phyloP scores from a whole-genome alignment of 2,329 filamentous ascomycete species.

The Ciborinia camelliae region DNA sequence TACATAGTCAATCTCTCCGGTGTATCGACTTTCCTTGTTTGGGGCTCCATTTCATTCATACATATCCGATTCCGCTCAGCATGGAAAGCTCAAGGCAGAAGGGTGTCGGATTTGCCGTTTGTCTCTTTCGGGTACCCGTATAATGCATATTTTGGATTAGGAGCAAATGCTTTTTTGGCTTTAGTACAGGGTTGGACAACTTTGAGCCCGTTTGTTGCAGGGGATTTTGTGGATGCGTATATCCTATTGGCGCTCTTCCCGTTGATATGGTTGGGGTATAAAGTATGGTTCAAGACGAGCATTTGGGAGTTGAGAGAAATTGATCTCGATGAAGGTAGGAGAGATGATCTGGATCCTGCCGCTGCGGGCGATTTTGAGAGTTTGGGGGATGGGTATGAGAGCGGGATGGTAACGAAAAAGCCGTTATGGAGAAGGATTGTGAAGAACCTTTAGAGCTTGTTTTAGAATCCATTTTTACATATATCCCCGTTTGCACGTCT shows the following conservation, averaged over 20 bases:
- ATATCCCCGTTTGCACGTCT: too few relatives aligned
- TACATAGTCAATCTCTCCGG: conserved; percentile 70
- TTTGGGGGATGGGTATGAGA: background rate
- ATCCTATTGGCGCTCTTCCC: conserved; percentile 58
- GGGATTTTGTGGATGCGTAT: conserved; percentile 61
- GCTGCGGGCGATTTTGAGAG: background rate
- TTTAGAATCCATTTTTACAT: too few relatives aligned
- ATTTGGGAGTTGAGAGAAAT: conserved; percentile 51
- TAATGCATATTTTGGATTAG: conserved; percentile 57
- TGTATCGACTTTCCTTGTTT: conserved; percentile 69
- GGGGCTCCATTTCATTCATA: conserved; percentile 66
- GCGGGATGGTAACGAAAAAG: background rate
- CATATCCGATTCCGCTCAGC: conserved; percentile 69
- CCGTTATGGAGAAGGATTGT: conserved; percentile 18
- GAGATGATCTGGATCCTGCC: conserved; percentile 33
- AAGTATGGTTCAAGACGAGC: conserved; percentile 52
- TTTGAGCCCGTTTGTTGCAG: conserved; percentile 54
- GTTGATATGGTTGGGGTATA: conserved; percentile 54
- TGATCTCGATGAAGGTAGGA: conserved; percentile 54
- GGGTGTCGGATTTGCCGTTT: conserved; percentile 53
- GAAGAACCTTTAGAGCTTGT: conserved; percentile 15
- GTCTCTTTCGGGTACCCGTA: conserved; percentile 53
- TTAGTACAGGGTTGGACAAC: conserved; percentile 61
- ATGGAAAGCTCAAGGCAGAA: conserved; percentile 57
- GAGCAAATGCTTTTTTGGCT: conserved; percentile 56